phyloP scores from a whole-genome alignment of 306 rosid genomes.

The Cucurbita pepo region DNA sequence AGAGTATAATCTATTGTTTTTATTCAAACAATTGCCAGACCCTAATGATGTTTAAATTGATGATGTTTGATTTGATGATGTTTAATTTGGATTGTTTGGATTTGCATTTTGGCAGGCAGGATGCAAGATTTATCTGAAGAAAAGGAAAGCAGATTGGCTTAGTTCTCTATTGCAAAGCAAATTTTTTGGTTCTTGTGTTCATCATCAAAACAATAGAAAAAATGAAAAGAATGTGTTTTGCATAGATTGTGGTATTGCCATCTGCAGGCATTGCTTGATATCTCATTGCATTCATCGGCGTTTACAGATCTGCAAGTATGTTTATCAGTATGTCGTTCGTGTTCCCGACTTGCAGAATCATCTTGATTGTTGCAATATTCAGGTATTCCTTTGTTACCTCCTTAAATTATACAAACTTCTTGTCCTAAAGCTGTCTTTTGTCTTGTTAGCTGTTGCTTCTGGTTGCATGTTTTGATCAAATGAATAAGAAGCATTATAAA shows the following conservation, averaged over 20 bases:
- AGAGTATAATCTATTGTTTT: not conserved
- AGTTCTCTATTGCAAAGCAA: slow-evolving; percentile 33
- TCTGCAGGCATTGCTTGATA: slow-evolving; percentile 63
- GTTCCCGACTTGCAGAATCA: slow-evolving; percentile 55
- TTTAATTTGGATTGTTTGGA: not conserved
- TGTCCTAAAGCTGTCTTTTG: not conserved
- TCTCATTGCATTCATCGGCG: slow-evolving; percentile 56
- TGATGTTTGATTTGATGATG: not conserved
- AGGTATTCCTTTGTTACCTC: slow-evolving; percentile 27
- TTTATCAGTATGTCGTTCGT: slow-evolving; percentile 73
- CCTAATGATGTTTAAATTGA: not conserved
- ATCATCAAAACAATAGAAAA: slow-evolving; percentile 46
- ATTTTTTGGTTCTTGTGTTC: slow-evolving; percentile 58
- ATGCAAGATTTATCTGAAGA: slow-evolving; percentile 20
- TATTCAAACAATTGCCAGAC: not conserved
- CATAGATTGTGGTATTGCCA: slow-evolving; percentile 48
- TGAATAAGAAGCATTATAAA: not conserved
- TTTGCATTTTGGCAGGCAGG: slow-evolving; percentile 32
- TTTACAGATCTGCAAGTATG: slow-evolving; percentile 76
- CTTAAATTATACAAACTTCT: not conserved
- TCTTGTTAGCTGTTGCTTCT: not conserved
- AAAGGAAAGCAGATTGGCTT: slow-evolving; percentile 51
- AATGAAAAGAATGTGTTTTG: slow-evolving; percentile 71
- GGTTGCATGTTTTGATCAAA: not conserved
- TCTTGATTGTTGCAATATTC: slow-evolving; percentile 74